phyloP scores from a whole-genome alignment of 371 early-diverging fungal species.

The Lichtheimia hyalospora region DNA sequence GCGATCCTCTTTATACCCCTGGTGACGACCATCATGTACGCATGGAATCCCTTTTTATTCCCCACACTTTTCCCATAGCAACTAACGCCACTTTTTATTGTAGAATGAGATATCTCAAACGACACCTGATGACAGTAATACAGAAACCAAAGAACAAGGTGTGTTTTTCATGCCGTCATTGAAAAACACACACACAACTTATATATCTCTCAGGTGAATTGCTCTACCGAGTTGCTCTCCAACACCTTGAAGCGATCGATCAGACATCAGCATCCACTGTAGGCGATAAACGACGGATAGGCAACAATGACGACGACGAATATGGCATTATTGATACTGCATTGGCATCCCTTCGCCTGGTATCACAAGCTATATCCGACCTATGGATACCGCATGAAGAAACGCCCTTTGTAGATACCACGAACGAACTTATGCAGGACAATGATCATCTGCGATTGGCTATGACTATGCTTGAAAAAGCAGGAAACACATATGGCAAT shows the following conservation, averaged over 20 bases:
- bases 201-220: slow-evolving; percentile 20
- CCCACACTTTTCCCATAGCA: no score
- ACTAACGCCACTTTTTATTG: neutral
- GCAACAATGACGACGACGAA: slow-evolving; percentile 2
- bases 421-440: neutral
- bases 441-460: slow-evolving; percentile 22
- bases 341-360: neutral
- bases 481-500: slow-evolving; percentile 36
- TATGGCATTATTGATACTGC: slow-evolving; percentile 2
- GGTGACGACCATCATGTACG: neutral
- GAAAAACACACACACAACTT: neutral
- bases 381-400: neutral
- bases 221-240: slow-evolving; percentile 29
- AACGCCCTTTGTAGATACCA: neutral
- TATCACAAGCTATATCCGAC: neutral
- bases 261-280: slow-evolving; percentile 1
- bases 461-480: slow-evolving; percentile 25
- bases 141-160: neutral
- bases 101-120: neutral
- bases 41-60: neutral
- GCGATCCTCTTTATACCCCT: neutral
- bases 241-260: slow-evolving; percentile 23
- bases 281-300: neutral
- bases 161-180: neutral
- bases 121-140: neutral